Evolutionary conservation across 148 eudicot genomes (phyloP).

Genomic region (Heliamphora exappendiculata): DNA sequence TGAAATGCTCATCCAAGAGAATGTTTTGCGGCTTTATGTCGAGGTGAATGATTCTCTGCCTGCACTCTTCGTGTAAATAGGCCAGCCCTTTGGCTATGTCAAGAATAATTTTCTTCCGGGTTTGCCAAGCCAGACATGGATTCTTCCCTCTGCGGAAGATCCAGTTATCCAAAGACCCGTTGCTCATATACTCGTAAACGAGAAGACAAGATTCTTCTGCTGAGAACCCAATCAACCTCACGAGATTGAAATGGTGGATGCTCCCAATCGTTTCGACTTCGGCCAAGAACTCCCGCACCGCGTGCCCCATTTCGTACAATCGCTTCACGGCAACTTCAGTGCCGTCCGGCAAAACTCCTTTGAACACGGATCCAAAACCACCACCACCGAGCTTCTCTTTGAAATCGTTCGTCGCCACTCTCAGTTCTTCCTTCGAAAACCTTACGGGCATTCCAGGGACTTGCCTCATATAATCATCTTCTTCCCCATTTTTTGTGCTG

Average conservation of each 20-base stretch:
- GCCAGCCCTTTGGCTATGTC: slow-evolving; percentile 17
- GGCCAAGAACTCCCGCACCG: slow-evolving; percentile 9
- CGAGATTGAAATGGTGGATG: slow-evolving; percentile 16
- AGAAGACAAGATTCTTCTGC: slow-evolving; percentile 11
- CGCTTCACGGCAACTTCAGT: slow-evolving; percentile 11
- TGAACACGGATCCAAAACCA: slow-evolving; percentile 15
- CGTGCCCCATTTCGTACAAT: neutral
- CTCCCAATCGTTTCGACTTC: slow-evolving; percentile 16
- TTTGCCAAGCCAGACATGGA: slow-evolving; percentile 9
- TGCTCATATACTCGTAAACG: slow-evolving; percentile 10
- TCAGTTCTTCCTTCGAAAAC: slow-evolving; percentile 8
- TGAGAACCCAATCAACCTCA: slow-evolving; percentile 12
- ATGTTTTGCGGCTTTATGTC: slow-evolving; percentile 19
- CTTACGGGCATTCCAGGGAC: slow-evolving; percentile 8
- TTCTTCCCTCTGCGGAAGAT: neutral
- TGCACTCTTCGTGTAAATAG: slow-evolving; percentile 16
- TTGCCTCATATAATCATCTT: neutral
- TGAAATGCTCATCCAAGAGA: slow-evolving; percentile 15
- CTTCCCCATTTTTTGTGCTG: neutral
- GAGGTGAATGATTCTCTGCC: slow-evolving; percentile 17
- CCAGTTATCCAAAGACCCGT: slow-evolving; percentile 15
- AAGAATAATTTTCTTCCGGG: slow-evolving; percentile 5
- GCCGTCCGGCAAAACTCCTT: slow-evolving; percentile 8
- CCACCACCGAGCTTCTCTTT: slow-evolving; percentile 11
- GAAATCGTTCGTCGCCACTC: slow-evolving; percentile 6